Evolutionary conservation across 768 basidiomycete species (phyloP).

Genomic region (Pulveroboletus frians): DNA sequence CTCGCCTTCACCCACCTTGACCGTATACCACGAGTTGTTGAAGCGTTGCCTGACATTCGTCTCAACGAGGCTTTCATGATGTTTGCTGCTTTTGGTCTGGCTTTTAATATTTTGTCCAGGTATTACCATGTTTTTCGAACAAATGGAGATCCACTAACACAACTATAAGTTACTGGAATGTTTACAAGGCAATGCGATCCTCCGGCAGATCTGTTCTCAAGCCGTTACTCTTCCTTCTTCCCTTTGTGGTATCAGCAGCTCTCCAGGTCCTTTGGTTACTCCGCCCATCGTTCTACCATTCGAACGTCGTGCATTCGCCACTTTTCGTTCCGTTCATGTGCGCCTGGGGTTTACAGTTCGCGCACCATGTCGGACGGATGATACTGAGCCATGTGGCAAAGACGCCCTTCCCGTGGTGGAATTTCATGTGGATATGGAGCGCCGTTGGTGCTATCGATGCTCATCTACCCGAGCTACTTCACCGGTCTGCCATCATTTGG

Average conservation of each 20-base stretch:
- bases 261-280: constrained; percentile 81
- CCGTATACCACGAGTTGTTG: constrained; percentile 41
- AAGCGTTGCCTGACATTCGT: constrained; percentile 56
- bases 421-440: constrained; percentile 83
- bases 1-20: constrained; percentile 56
- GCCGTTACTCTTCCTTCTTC: constrained; percentile 73
- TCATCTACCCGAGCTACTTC: constrained; percentile 63
- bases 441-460: constrained; percentile 76
- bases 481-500: constrained; percentile 44
- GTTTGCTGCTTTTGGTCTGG: constrained; percentile 63
- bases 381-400: constrained; percentile 91
- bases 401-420: constrained; percentile 78
- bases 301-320: constrained; percentile 68
- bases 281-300: constrained; percentile 54
- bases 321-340: constrained; percentile 84
- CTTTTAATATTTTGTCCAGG: constrained; percentile 78
- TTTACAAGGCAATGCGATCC: constrained; percentile 52
- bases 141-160: constrained; percentile 2
- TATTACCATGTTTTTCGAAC: constrained; percentile 18
- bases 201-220: constrained; percentile 37
- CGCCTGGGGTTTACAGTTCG: constrained; percentile 90
- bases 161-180: constrained; percentile 68
- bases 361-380: constrained; percentile 86
- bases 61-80: constrained; percentile 88
- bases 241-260: constrained; percentile 66